Base-by-base conservation (phyloP, 2,329 filamentous ascomycete genomes). In the Fusarium floridanum region DNA sequence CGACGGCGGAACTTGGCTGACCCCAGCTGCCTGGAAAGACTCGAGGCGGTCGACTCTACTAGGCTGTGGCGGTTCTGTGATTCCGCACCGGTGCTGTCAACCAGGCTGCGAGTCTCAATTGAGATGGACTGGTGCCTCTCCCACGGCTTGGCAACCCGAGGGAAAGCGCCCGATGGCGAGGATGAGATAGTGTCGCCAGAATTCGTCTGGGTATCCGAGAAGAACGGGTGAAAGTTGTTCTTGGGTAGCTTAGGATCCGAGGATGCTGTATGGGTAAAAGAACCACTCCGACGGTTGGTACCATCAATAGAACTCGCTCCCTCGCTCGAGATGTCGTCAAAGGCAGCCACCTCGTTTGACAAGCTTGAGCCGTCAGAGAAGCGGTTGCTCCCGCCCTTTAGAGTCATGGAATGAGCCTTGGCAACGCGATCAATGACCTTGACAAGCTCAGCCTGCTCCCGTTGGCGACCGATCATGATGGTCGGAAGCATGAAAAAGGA, bases 401-500 rank as follows among this genome's bases (percentile, higher is more conserved):
- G 83, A 60, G 81, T 84, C 53, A 87, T 79, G 10, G 85, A 80
- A 67, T 95, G 93, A 37, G 88, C 91, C 79, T 87, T 91, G 22
- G 93, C 90, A 59, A 95, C 92, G 56, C 91, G 92, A 73, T 97
- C 92, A 60, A 98, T 94, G 39, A 97, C 89, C 74, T 87, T 89
- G 43, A 95, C 83, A 10, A 98, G 89, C 41, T 89, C 89, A 56
- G 91, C 87, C 48, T 91, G 91, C 80, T 98, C 94, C 71, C 90
- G 86, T 34, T 92, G 87, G 39, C 95, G 90, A 5, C 96, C 96
- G 74, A 98, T 93, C 87, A 97, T 95, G 67, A 88, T 87, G 1
- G 91, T 90, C 0, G 96, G 96, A 22, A 98, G 88, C 75, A 95
- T 93, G 83, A 98, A 98, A 80, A 97, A 97, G 6, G 95, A 97